Evolutionary conservation across 2,329 filamentous ascomycete genomes (phyloP).

Genomic region (Alternaria arborescens): DNA sequence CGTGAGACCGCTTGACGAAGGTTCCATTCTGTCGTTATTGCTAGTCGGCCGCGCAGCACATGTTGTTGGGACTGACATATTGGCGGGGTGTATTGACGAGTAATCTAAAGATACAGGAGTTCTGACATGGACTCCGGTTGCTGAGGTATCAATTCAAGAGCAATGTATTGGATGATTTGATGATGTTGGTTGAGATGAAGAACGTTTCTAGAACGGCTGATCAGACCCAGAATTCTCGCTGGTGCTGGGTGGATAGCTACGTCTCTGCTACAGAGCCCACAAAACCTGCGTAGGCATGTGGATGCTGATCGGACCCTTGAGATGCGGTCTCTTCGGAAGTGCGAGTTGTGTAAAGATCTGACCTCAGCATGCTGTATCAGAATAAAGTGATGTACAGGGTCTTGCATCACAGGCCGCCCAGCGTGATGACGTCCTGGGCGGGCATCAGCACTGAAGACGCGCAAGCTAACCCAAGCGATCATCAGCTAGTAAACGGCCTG

Average conservation of each 20-base stretch:
- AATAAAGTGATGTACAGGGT: constrained; percentile 34
- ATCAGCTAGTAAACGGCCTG: constrained; percentile 11
- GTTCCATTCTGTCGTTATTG: constrained; percentile 9
- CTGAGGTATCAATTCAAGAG: background rate
- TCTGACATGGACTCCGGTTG: background rate
- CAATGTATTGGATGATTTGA: constrained; percentile 2
- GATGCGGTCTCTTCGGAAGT: constrained; percentile 14
- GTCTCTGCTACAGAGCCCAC: constrained; percentile 6
- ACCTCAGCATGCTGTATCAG: constrained; percentile 25
- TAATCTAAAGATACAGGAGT: background rate
- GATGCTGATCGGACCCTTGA: background rate
- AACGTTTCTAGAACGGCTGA: background rate
- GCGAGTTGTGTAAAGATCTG: constrained; percentile 27
- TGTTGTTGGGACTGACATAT: constrained; percentile 5
- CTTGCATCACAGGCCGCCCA: constrained; percentile 30
- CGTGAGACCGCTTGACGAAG: constrained; percentile 15
- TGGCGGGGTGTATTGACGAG: background rate
- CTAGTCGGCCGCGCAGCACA: constrained; percentile 6
- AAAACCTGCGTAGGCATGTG: constrained; percentile 5
- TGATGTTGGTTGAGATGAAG: background rate
- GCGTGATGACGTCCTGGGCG: constrained; percentile 24
- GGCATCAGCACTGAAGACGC: constrained; percentile 13
- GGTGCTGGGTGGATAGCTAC: background rate
- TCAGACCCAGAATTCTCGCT: background rate
- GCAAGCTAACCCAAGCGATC: constrained; percentile 18